phyloP scores from a whole-genome alignment of 2,329 filamentous ascomycete species.

The Colletotrichum orchidophilum region DNA sequence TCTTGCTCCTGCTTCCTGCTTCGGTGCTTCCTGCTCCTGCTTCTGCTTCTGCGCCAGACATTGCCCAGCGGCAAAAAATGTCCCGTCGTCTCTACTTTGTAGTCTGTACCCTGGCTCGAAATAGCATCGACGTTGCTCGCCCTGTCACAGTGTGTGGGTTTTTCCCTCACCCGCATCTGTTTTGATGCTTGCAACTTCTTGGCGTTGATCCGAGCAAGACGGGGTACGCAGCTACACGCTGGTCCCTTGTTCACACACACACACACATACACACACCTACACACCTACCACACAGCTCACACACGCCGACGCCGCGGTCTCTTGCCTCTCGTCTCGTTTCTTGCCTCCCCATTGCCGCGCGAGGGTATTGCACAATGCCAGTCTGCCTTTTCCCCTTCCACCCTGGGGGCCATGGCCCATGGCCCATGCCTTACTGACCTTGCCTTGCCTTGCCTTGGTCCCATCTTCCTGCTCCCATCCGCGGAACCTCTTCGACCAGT shows the following conservation, averaged over 20 bases:
- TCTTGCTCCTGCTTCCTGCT: neutral
- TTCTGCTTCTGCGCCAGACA: neutral
- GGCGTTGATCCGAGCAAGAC: constrained; percentile 35
- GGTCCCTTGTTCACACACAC: constrained; percentile 31
- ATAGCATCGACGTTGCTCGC: constrained; percentile 31
- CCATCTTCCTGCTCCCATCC: constrained; percentile 30
- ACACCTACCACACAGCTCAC: constrained; percentile 5
- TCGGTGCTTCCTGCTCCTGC: neutral
- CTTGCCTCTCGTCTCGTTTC: constrained; percentile 14
- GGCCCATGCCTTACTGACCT: constrained; percentile 13
- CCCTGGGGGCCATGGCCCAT: neutral
- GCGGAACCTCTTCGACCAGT: constrained; percentile 25
- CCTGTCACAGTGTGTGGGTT: constrained; percentile 34
- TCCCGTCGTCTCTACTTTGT: constrained; percentile 17
- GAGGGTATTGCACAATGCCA: constrained; percentile 8
- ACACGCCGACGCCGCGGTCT: constrained; percentile 20
- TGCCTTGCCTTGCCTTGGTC: constrained; percentile 30
- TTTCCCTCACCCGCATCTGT: constrained; percentile 33
- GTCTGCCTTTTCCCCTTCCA: neutral
- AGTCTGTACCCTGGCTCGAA: constrained; percentile 17
- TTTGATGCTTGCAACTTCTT: constrained; percentile 35
- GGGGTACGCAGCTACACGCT: constrained; percentile 33
- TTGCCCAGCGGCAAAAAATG: constrained; percentile 9
- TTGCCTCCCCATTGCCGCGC: neutral
- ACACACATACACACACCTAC: neutral